Conservation (phyloP, 75 land plant species). For the Selaginella tamariscina region DNA sequence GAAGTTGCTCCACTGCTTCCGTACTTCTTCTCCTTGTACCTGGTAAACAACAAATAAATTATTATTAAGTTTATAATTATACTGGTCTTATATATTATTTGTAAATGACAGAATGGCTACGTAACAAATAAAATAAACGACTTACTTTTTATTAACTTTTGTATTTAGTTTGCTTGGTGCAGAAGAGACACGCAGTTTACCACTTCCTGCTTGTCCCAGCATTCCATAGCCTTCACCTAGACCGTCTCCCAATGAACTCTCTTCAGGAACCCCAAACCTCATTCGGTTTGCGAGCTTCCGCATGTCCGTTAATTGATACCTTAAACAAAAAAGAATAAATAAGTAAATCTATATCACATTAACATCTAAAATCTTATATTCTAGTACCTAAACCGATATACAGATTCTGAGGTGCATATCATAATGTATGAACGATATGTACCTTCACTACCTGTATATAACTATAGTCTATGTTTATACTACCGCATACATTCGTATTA, state of each 20-base stretch:
- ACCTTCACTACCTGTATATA: too few species aligned
- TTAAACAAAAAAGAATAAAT: conserved; percentile 16
- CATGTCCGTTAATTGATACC: conserved; percentile 80
- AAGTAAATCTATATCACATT: neutral
- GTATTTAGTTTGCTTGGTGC: conserved; percentile 89
- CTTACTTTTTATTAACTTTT: conserved; percentile 81
- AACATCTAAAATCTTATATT: too few species aligned
- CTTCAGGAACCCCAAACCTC: conserved; percentile 84
- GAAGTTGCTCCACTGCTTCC: conserved; percentile 97
- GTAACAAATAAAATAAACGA: neutral
- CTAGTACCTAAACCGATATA: too few species aligned
- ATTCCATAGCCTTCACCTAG: conserved; percentile 98
- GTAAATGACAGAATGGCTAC: neutral
- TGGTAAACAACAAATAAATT: conserved; percentile 19
- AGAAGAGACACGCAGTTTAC: conserved; percentile 71
- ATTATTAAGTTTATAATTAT: conserved; percentile 7
- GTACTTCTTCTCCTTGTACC: conserved; percentile 84
- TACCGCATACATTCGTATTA: too few species aligned
- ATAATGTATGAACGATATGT: too few species aligned
- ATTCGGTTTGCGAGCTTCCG: conserved; percentile 84
- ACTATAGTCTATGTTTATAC: too few species aligned
- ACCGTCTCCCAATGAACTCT: conserved; percentile 96
- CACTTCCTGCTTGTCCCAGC: conserved; percentile 99
- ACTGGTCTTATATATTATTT: too few species aligned
- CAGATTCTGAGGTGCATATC: too few species aligned